A percentile compares a stretch with the other conserved stretches of the same genome.
phyloP scores from a whole-genome alignment of 768 basidiomycete genomes.

The Tephrocybe sp. region DNA sequence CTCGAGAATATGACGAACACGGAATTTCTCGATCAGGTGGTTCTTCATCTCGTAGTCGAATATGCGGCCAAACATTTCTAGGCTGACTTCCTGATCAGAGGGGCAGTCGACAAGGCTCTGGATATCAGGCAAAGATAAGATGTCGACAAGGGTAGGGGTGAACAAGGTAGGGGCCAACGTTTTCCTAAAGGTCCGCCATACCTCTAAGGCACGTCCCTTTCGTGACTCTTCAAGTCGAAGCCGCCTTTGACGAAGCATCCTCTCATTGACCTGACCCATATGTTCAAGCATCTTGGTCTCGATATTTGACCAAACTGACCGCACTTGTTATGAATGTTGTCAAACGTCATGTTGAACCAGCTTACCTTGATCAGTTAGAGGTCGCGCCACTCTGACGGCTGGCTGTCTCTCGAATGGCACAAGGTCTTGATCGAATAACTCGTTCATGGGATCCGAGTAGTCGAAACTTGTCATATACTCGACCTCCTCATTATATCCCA shows the following conservation, averaged over 20 bases:
- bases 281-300: conserved; percentile 24
- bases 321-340: not conserved
- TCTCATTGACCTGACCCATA: conserved; percentile 21
- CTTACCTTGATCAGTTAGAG: conserved; percentile 20
- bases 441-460: not conserved
- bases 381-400: conserved; percentile 15
- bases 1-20: not conserved
- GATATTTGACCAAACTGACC: conserved; percentile 30
- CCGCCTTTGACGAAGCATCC: conserved; percentile 20
- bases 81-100: not conserved
- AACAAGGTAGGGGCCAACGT: conserved; percentile 15
- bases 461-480: conserved; percentile 14
- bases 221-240: conserved; percentile 19
- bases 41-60: not conserved
- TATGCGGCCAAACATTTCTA: not conserved
- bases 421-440: conserved; percentile 1
- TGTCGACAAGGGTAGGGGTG: conserved; percentile 27
- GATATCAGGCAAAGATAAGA: conserved; percentile 17
- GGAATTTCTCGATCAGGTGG: not conserved
- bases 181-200: conserved; percentile 24
- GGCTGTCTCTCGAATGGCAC: conserved; percentile 16
- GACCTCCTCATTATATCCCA: conserved; percentile 15
- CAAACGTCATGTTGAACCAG: not conserved
- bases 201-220: conserved; percentile 14
- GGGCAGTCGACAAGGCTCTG: conserved; percentile 18